Evolutionary conservation across 345 rosid species (phyloP), one percentile per base, ranked within the genome.

Genomic region (Salix caprea): DNA sequence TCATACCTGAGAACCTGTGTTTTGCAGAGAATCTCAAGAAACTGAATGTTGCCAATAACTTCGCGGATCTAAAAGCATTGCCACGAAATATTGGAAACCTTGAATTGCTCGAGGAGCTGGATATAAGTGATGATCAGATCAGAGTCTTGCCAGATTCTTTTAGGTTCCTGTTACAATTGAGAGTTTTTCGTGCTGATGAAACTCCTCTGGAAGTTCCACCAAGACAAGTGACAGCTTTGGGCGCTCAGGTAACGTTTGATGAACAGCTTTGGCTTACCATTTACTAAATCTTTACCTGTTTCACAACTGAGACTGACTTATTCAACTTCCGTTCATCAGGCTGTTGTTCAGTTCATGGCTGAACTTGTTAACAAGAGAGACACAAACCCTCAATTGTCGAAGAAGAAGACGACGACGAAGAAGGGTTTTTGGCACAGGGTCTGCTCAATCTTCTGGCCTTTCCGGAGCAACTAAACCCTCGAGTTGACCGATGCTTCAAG

Each of bases 21-120:
- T 84, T 88, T 24, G 92, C 84, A 0, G 80, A 54, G 23, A 77
- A 82, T 78, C 87, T 89, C 21, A 84, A 52, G 87, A 90, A 87
- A 79, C 28, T 90, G 81, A 90, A 86, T 62, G 88, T 86, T 7
- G 90, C 84, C 11, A 87, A 85, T 68, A 90, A 90, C 84, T 90
- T 89, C 78, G 92, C 94, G 0, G 91, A 90, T 73, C 84, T 90
- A 30, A 89, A 84, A 85, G 76, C 88, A 42, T 75, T 90, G 83
- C 94, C 94, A 8, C 77, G 79, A 54, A 85, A 90, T 9, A 86
- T 90, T 5, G 94, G 92, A 71, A 89, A 89, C 34, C 90, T 90
- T n/a, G 90, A 89, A 84, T 69, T 84, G 89, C 92, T 89, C 4
- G 94, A 90, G 74, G 92, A 90, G 81, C 74, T 90, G 84, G 94